Base-by-base conservation (phyloP, 2,329 filamentous ascomycete genomes). In the Penicillium rolfsii region DNA sequence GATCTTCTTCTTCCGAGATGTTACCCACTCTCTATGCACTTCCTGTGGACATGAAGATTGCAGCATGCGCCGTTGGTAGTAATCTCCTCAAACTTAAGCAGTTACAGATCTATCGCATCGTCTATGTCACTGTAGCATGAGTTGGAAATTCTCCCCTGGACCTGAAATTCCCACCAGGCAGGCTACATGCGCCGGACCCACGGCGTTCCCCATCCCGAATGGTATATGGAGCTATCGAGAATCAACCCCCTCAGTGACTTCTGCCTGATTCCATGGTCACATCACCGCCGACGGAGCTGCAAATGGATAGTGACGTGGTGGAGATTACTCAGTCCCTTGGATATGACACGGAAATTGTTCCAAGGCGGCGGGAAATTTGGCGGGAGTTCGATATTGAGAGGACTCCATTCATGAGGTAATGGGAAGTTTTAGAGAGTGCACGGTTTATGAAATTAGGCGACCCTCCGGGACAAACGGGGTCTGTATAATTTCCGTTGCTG, bases 11-110 rank as follows among this genome's bases (percentile, higher is more conserved):
- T 58, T 55, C 55, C 22, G 43, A 36, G 58, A 22, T 41, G 60
- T 58, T 35, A 58, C 59, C 52, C 64, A 53, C 11, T 54, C n/a
- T n/a, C 24, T 9, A 19, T 43, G n/a, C 24, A 4, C 1, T 8
- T 4, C 8, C 2, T 11, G 22, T 24, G 7, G 8, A 8, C n/a
- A 11, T 43, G 40, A 22, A 11, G 22, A 12, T 43, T 19, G 16
- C 14, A 36, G 35, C 46, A 62, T 58, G 59, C 40, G 41, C 48
- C 36, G 26, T 41, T 6, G 28, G 61, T 64, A 55, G 50, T 11
- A 11, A 61, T 48, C 50, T 16, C 41, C 36, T 61, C 52, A 43
- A 52, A 61, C 43, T 22, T 57, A 60, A 64, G 55, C 16, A 40
- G 38, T 60, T 60, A 54, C 22, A 55, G 35, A 41, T n/a, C 46